A percentile compares a stretch with the other conserved stretches of the same genome.
phyloP scores from a whole-genome alignment of 1,284 basidiomycete genomes.

The Apiotrichum mycotoxinovorans region DNA sequence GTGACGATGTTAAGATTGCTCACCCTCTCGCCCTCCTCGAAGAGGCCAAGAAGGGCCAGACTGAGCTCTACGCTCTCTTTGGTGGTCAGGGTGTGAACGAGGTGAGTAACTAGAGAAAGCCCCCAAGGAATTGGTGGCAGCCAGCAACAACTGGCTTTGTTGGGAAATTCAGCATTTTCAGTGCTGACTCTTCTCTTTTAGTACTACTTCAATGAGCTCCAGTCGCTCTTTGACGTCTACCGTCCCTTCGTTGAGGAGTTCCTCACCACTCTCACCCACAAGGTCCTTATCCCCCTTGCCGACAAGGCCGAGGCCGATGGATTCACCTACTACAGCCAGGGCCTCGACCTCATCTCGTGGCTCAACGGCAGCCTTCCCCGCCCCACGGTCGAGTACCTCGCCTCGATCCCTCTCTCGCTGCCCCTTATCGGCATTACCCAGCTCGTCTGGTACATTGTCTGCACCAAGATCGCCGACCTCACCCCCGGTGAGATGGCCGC shows the following conservation, averaged over 20 bases:
- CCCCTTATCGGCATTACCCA: conserved; percentile 95
- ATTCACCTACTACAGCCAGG: conserved; percentile 70
- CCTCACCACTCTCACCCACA: conserved; percentile 61
- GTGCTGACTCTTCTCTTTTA: conserved; percentile 26
- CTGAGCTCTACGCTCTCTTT: conserved; percentile 87
- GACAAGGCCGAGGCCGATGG: conserved; percentile 57
- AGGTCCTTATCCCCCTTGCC: conserved; percentile 72
- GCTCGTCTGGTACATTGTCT: conserved; percentile 83
- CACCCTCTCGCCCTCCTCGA: conserved; percentile 71
- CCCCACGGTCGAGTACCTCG: conserved; percentile 82
- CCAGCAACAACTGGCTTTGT: not conserved
- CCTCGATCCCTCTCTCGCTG: conserved; percentile 90
- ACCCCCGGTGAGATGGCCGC: conserved; percentile 75
- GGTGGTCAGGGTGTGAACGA: conserved; percentile 99
- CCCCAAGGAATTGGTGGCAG: too few species aligned
- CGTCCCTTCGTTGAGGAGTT: conserved; percentile 74
- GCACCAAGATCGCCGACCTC: conserved; percentile 68
- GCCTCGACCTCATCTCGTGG: conserved; percentile 81
- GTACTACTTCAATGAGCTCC: conserved; percentile 94
- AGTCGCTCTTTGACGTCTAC: conserved; percentile 86
- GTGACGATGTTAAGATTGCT: conserved; percentile 60
- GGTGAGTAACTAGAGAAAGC: conserved; percentile 43
- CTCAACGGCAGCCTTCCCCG: conserved; percentile 65
- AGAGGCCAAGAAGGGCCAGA: conserved; percentile 65
- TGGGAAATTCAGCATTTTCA: not conserved